Conservation (phyloP, 2,329 filamentous ascomycete species). For the Aspergillus fructus region DNA sequence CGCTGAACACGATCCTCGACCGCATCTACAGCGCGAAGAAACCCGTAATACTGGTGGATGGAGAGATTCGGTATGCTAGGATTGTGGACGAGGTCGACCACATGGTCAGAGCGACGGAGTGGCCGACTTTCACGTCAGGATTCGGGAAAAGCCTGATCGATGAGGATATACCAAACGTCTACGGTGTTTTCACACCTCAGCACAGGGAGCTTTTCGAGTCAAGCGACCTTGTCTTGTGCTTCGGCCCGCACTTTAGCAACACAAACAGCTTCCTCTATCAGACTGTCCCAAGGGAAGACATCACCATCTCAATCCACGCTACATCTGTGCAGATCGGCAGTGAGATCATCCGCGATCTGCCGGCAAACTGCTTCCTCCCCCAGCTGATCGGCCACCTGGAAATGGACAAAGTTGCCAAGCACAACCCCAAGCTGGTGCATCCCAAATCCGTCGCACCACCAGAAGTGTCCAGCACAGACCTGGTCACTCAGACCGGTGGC, state of each 20-base stretch:
- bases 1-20: slow-evolving; percentile 35
- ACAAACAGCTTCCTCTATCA: slow-evolving; percentile 68
- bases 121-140: slow-evolving; percentile 48
- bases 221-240: slow-evolving; percentile 38
- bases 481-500: slow-evolving; percentile 50
- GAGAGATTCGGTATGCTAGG: slow-evolving; percentile 42
- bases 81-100: slow-evolving; percentile 43
- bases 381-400: slow-evolving; percentile 66
- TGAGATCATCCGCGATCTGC: slow-evolving; percentile 73
- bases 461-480: slow-evolving; percentile 27
- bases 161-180: slow-evolving; percentile 47
- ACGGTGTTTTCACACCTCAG: slow-evolving; percentile 45
- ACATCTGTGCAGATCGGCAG: slow-evolving; percentile 71
- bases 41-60: slow-evolving; percentile 54
- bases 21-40: slow-evolving; percentile 45
- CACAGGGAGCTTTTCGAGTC: slow-evolving; percentile 32
- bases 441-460: slow-evolving; percentile 35
- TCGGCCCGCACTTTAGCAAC: slow-evolving; percentile 47
- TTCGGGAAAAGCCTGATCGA: slow-evolving; percentile 53
- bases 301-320: slow-evolving; percentile 79
- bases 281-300: slow-evolving; percentile 72
- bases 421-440: slow-evolving; percentile 37
- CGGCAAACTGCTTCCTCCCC: slow-evolving; percentile 73
- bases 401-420: slow-evolving; percentile 50
- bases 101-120: slow-evolving; percentile 43